A percentile compares a stretch with the other conserved stretches of the same genome.
phyloP scores from a whole-genome alignment of 129 eudicot genomes.

The Lactuca sativa region DNA sequence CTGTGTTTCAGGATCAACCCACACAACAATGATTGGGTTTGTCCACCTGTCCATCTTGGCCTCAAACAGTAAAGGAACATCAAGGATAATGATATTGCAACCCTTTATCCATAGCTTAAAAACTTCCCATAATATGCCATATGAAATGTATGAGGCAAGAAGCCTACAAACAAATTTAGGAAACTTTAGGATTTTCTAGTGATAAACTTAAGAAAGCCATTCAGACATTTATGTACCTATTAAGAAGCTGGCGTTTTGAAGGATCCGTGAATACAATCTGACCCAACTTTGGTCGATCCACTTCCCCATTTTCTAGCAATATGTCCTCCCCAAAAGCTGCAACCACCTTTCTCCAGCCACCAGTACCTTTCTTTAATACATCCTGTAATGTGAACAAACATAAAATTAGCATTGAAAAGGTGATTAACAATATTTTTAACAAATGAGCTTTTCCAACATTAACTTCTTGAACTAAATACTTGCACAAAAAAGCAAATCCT shows the following conservation, averaged over 20 bases:
- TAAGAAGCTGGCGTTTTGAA: conserved; percentile 85
- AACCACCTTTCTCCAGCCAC: conserved; percentile 90
- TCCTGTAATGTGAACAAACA: conserved; percentile 49
- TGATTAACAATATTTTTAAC: background rate
- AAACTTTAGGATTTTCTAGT: conserved; percentile 4
- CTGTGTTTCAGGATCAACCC: conserved; percentile 86
- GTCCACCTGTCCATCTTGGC: conserved; percentile 89
- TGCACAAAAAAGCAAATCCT: background rate
- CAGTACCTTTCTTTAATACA: conserved; percentile 83
- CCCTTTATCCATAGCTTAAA: conserved; percentile 92
- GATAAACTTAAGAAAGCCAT: background rate
- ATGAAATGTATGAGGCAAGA: conserved; percentile 86
- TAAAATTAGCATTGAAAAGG: background rate
- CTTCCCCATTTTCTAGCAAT: conserved; percentile 75
- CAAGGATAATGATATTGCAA: conserved; percentile 62
- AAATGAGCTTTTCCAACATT: background rate
- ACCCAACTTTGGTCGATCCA: conserved; percentile 88
- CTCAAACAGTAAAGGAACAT: conserved; percentile 83
- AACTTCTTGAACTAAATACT: conserved; percentile 3
- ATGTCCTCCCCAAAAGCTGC: conserved; percentile 90
- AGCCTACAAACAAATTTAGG: conserved; percentile 48
- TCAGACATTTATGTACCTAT: conserved; percentile 45
- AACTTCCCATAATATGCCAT: conserved; percentile 69
- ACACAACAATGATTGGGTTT: conserved; percentile 79
- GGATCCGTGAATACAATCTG: conserved; percentile 74